Base-by-base conservation (phyloP, 768 basidiomycete genomes). In the Mycena venus region DNA sequence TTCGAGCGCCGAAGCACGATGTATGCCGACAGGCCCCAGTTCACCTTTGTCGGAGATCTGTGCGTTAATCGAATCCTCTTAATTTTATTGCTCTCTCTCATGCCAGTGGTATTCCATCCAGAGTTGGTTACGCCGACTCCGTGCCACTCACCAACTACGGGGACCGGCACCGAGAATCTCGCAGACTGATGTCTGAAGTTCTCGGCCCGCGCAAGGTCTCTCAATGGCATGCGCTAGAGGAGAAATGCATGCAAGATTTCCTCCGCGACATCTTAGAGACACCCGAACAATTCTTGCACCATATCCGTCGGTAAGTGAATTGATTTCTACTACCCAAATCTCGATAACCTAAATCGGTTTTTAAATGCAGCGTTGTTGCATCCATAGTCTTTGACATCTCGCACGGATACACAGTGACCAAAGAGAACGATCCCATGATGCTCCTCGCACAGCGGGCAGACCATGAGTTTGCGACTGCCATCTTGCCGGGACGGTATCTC, bases 1-100 rank as follows among this genome's bases (percentile, higher is more conserved):
- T 32, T 71, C 0, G 70, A 71, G 3, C 62, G 62, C 19, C 51
- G 70, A 25, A 65, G 70, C 34, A 23, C 62, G 2, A 44, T 65
- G 9, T 71, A 65, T 38, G 25, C n/a, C 2, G 70, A 71, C 42
- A 5, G 70, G 8, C 70, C 70, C 3, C 15, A 56, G 40, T 40
- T 71, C 3, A 17, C n/a, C 1, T 64, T 64, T 21, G n/a, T 31
- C 10, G 70, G 62, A 0, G 34, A 44, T 2, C n/a, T 70, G 70
- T 71, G 25, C 0, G 70, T 63, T 2, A 2, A n/a, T 23, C 10
- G 12, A 42, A 10, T 17, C 4, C 19, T 21, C 25, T 5, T 8
- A 17, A 3, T 36, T 58, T 23, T n/a, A 2, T 9, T 4, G 10
- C 40, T 47, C 11, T 25, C 25, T 21, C 19, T 9, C 42, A 19